Evolutionary conservation across 1,139 yeast species (phyloP), one percentile per base, ranked within the genome.

Genomic region (Pichia sp.): DNA sequence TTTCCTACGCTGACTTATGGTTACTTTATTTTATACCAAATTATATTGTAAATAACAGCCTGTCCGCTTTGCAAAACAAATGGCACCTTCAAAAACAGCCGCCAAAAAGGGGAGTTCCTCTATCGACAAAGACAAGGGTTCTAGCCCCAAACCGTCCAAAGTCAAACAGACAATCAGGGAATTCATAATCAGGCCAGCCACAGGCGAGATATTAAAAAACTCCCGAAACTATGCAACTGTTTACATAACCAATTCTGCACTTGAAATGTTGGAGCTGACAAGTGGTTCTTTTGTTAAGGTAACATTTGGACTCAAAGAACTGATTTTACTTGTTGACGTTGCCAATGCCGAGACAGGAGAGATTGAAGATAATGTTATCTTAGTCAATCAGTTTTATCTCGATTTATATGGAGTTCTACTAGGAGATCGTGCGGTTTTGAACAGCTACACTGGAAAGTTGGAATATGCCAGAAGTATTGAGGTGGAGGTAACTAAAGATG

Each of bases 401-500:
- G 67, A 72, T 2, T 72, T 84, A 23, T 78, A 81, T 1, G 87
- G 85, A 10, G 64, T 87, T 4, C 67, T 87, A 7, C 72, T 87
- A 10, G 97, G 97, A 34, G 96, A 90, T 62, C 72, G 96, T 55
- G 71, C 88, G 1, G 72, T 72, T 26, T 62, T 90, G 0, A 65
- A 66, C 8, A 83, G 77, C 61, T 71, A 73, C 36, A 58, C 68
- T 1, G 62, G 67, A 3, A 85, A 82, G 54, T 90, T 90, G 2
- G 59, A 59, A 8, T 67, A 67, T 57, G 69, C 69, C 0, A 51
- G 57, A 1, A 44, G 36, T 11, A 52, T 67, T 8, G 53, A 45
- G 0, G 53, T 64, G 15, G 56, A 54, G n/a, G 10, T 47, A 4
- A 29, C 13, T 1, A 10, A 32, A 6, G 49, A 23, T 43, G 3